Base-by-base conservation (phyloP, 805 yeast genomes). In the Candida qinlingensis region DNA sequence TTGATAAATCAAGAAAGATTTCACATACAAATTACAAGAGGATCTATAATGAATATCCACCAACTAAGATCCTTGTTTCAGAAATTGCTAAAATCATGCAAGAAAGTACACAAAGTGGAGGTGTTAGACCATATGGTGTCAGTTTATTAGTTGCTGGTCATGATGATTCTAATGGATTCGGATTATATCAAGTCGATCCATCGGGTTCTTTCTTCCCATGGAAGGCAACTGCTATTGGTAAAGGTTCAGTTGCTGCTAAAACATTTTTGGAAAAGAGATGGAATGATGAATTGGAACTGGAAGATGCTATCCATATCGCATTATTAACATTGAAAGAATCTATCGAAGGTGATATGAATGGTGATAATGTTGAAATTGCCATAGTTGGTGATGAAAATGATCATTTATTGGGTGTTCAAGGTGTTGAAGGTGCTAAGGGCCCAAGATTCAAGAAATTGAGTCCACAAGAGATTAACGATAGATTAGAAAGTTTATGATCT, bases 151-250 rank as follows among this genome's bases (percentile, higher is more conserved):
- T 94, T 19, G 99, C 97, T 8, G 99, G 99, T 26, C 79, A 88
- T 65, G 98, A 94, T 65, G 89, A 85, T 36, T 75, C 75, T 50
- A 81, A 77, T 58, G 75, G 79, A 12, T 91, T 79, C 68, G 87
- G 87, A 64, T 75, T 94, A 51, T 94, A 94, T 68, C 99, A 94
- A 70, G 96, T 94, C 42, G 99, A 94, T 71, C 99, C 99, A 5
- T 86, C 96, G 4, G 99, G 99, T 8, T 83, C 97, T 38, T 94
- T 85, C 67, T 94, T 88, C 77, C 98, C 99, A 8, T 94, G 99
- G 99, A 94, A 92, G 70, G 99, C 99, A 37, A 92, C 99, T 4
- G 98, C 99, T 27, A 94, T 94, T 60, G 99, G 99, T 55, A 91
- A 90, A 65, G 96, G 97, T 28, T 83, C 97, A 4, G 81, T 82